Evolutionary conservation across 495 filamentous ascomycete species (phyloP).

Genomic region (Bryoglossum gracile): DNA sequence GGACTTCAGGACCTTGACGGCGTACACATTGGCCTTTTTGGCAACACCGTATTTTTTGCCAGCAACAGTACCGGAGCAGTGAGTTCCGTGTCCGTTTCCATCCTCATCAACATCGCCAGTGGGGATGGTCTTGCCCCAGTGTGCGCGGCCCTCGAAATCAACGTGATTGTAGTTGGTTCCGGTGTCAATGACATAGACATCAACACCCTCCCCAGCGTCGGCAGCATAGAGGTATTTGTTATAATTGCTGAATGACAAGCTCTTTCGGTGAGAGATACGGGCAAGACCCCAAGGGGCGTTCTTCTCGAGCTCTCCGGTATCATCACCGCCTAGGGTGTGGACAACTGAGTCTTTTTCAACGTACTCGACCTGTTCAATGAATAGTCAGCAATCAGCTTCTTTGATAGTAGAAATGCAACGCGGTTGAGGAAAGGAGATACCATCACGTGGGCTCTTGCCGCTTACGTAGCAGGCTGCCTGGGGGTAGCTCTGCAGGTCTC

Average conservation of each 20-base stretch:
- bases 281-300: constrained; percentile 96
- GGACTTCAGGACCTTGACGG: constrained; percentile 95
- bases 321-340: constrained; percentile 57
- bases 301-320: constrained; percentile 59
- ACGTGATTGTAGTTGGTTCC: constrained; percentile 90
- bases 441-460: constrained; percentile 14
- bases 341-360: constrained; percentile 93
- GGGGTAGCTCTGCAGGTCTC: no score
- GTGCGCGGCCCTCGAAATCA: constrained; percentile 92
- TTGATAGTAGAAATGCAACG: constrained; percentile 2
- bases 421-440: background rate
- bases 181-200: constrained; percentile 98
- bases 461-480: background rate
- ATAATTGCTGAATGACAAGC: constrained; percentile 81
- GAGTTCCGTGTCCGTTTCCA: constrained; percentile 98
- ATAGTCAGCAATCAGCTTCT: constrained; percentile 11
- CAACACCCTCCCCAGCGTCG: constrained; percentile 93
- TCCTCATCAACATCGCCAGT: constrained; percentile 74
- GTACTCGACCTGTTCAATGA: constrained; percentile 70
- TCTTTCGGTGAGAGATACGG: constrained; percentile 89
- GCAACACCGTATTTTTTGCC: constrained; percentile 99
- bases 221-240: constrained; percentile 95
- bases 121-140: constrained; percentile 96
- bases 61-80: constrained; percentile 96
- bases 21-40: constrained; percentile 95